Percentiles rank a stretch among this genome's conserved stretches.
These are phyloP conservation scores for Priceomyces castillae DNA, from an alignment of 805 yeast genomes.

Conservation along the genomic window DNA sequence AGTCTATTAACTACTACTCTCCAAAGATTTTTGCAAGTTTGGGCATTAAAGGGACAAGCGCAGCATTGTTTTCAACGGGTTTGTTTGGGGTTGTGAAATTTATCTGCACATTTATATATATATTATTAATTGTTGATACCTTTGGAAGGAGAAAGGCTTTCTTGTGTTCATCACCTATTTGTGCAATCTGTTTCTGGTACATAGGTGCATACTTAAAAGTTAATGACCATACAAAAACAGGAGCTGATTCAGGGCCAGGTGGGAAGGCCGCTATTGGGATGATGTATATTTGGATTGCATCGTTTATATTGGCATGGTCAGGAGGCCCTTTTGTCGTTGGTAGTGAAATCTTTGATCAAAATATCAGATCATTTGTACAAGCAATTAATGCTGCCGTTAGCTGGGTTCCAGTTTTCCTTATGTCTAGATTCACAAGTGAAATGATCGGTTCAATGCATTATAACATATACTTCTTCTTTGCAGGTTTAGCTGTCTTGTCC, in stretches of 20 bases:
- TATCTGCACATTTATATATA: slow-evolving; percentile 32
- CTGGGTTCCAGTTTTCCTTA: slow-evolving; percentile 39
- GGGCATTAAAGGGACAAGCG: slow-evolving; percentile 37
- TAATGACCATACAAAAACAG: slow-evolving; percentile 32
- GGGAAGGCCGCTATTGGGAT: slow-evolving; percentile 39
- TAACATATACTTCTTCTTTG: slow-evolving; percentile 39
- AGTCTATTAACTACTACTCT: slow-evolving; percentile 39
- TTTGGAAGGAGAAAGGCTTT: slow-evolving; percentile 36
- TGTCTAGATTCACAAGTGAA: slow-evolving; percentile 32
- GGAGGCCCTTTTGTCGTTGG: slow-evolving; percentile 43
- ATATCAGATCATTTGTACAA: slow-evolving; percentile 38
- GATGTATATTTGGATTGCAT: slow-evolving; percentile 43
- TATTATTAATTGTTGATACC: slow-evolving; percentile 34
- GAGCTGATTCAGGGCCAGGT: slow-evolving; percentile 33
- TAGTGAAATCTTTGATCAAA: slow-evolving; percentile 38
- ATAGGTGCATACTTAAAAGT: slow-evolving; percentile 36
- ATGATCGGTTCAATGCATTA: slow-evolving; percentile 36
- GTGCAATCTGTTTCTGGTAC: slow-evolving; percentile 39
- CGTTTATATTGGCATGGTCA: slow-evolving; percentile 40
- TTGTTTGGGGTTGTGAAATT: slow-evolving; percentile 40
- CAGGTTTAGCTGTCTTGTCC: slow-evolving; percentile 29
- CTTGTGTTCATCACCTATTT: slow-evolving; percentile 32
- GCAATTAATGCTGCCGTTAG: slow-evolving; percentile 40
- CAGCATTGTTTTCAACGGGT: slow-evolving; percentile 38
- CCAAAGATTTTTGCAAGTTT: slow-evolving; percentile 33